Evolutionary conservation across 2,329 filamentous ascomycete species (phyloP).

Genomic region (Claviceps maximensis): DNA sequence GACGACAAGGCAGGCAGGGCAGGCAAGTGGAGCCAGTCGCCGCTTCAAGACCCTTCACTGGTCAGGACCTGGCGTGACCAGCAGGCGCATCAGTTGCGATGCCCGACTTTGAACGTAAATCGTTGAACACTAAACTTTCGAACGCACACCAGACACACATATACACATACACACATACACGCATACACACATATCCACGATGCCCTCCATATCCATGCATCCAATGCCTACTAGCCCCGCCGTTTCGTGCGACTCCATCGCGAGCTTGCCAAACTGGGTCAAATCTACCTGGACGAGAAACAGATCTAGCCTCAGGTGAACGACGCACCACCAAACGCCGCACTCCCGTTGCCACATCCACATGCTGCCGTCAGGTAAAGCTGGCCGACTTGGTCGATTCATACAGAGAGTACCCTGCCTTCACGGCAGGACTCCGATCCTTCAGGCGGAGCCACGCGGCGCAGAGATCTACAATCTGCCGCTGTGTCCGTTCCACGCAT

Average conservation of each 20-base stretch:
- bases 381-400: neutral
- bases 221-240: neutral
- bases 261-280: neutral
- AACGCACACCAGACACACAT: no score
- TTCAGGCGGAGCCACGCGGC: neutral
- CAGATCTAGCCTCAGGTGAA: constrained; percentile 1
- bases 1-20: neutral
- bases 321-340: neutral
- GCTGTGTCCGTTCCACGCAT: neutral
- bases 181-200: no score
- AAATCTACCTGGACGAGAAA: neutral
- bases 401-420: neutral
- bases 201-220: no score
- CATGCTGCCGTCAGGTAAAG: no score
- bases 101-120: no score
- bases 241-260: neutral
- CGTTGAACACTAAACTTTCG: no score
- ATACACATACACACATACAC: no score
- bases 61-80: no score
- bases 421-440: neutral
- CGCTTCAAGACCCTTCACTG: neutral
- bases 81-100: no score
- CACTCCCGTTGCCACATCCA: neutral
- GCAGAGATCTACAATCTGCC: neutral
- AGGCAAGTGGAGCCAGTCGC: neutral